phyloP scores from a whole-genome alignment of 2,329 filamentous ascomycete genomes.

The Cladorrhinum sp. region DNA sequence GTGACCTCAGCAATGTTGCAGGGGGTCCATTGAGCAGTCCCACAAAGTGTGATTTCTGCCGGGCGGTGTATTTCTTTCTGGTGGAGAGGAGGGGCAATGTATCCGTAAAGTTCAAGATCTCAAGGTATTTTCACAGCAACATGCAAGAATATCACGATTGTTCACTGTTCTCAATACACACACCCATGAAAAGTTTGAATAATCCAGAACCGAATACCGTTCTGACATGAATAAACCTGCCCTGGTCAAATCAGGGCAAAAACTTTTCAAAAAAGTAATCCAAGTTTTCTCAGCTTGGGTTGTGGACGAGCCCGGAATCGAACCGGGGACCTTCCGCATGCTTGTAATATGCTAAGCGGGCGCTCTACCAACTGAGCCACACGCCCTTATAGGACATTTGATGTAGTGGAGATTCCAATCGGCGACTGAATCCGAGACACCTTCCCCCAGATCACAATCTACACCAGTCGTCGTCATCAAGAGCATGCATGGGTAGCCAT shows the following conservation, averaged over 20 bases:
- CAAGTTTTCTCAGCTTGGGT: neutral
- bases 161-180: too few relatives aligned
- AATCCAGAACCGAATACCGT: too few relatives aligned
- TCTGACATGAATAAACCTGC: too few relatives aligned
- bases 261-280: constrained; percentile 1
- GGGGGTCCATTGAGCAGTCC: neutral
- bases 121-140: too few relatives aligned
- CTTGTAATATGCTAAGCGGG: constrained; percentile 28
- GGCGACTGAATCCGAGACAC: neutral
- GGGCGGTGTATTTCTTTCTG: neutral
- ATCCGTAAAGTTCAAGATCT: too few relatives aligned
- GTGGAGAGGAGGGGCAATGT: neutral
- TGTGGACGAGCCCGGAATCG: constrained; percentile 29
- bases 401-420: neutral
- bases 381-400: constrained; percentile 21
- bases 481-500: neutral
- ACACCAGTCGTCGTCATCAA: neutral
- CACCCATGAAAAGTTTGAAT: too few relatives aligned
- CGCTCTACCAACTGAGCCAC: constrained; percentile 31
- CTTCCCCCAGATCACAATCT: neutral
- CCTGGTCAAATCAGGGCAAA: neutral
- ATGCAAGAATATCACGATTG: too few relatives aligned
- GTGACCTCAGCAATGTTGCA: neutral
- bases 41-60: neutral
- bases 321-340: constrained; percentile 31